Evolutionary conservation across 106 monocot genomes (phyloP).

Genomic region (Acorus calamus): DNA sequence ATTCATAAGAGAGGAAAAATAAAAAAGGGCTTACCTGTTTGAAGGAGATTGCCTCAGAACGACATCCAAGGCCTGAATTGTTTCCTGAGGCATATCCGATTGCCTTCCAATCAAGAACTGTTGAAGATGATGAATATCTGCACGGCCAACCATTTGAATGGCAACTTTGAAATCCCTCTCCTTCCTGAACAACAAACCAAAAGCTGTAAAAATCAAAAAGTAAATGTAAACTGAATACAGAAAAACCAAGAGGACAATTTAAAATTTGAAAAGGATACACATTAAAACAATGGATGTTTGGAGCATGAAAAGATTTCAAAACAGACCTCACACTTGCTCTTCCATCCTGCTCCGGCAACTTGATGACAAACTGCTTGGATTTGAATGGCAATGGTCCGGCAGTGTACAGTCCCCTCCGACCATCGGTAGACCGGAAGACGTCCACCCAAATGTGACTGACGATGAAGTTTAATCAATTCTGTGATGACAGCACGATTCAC

Average conservation of each 20-base stretch:
- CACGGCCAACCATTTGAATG: not conserved
- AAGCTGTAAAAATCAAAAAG: not conserved
- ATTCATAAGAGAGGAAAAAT: not conserved
- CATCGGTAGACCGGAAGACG: slow-evolving; percentile 14
- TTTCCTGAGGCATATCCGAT: slow-evolving; percentile 7
- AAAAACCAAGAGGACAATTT: not conserved
- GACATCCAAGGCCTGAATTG: slow-evolving; percentile 14
- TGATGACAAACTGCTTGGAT: slow-evolving; percentile 12
- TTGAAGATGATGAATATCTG: slow-evolving; percentile 6
- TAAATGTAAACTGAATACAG: not conserved
- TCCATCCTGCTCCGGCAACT: slow-evolving; percentile 1
- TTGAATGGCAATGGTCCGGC: slow-evolving; percentile 16
- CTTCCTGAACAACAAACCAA: too few species aligned
- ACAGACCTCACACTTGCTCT: not conserved
- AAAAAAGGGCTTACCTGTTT: not conserved
- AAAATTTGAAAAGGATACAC: not conserved
- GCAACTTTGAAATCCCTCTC: slow-evolving; percentile 10
- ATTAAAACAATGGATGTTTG: not conserved
- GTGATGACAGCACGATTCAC: slow-evolving; percentile 3
- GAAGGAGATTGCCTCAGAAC: slow-evolving; percentile 6
- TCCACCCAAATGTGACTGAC: slow-evolving; percentile 4
- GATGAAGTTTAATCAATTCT: not conserved
- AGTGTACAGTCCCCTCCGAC: slow-evolving; percentile 15
- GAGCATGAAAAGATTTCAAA: not conserved
- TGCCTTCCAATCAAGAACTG: slow-evolving; percentile 1